phyloP scores from a whole-genome alignment of 2,329 filamentous ascomycete genomes.

The Amphichorda felina region DNA sequence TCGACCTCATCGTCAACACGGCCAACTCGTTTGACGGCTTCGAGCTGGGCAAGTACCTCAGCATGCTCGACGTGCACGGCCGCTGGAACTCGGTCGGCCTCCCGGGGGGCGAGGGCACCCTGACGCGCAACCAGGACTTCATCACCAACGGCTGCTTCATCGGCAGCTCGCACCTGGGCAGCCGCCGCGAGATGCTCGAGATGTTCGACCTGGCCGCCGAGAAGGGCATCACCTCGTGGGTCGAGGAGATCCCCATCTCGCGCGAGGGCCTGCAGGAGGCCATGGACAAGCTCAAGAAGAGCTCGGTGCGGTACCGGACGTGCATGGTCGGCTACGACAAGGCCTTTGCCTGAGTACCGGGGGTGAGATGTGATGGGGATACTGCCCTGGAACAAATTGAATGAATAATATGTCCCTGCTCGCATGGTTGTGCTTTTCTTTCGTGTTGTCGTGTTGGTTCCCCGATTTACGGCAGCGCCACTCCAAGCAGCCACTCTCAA shows the following conservation, averaged over 20 bases:
- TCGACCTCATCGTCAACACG: constrained; percentile 68
- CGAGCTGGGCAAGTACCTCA: constrained; percentile 60
- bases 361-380: too few relatives aligned
- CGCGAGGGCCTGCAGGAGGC: constrained; percentile 59
- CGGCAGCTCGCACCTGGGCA: constrained; percentile 59
- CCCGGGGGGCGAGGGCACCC: constrained; percentile 62
- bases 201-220: constrained; percentile 64
- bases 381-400: too few relatives aligned
- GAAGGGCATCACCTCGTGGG: constrained; percentile 58
- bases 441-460: too few relatives aligned
- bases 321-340: constrained; percentile 62
- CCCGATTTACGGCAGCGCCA: too few relatives aligned
- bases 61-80: constrained; percentile 70
- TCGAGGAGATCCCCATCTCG: constrained; percentile 63
- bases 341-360: constrained; percentile 31
- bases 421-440: too few relatives aligned
- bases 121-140: constrained; percentile 63
- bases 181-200: constrained; percentile 54
- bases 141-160: constrained; percentile 64
- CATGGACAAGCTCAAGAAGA: constrained; percentile 56
- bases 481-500: too few relatives aligned
- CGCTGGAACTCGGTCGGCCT: constrained; percentile 71
- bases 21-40: constrained; percentile 58
- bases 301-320: constrained; percentile 64
- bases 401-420: too few relatives aligned